Percentiles rank a stretch among this genome's conserved stretches.
These are phyloP conservation scores for Calonectria pseudoreteaudii DNA, from an alignment of 2,329 filamentous ascomycete genomes.

Conservation along the genomic window DNA sequence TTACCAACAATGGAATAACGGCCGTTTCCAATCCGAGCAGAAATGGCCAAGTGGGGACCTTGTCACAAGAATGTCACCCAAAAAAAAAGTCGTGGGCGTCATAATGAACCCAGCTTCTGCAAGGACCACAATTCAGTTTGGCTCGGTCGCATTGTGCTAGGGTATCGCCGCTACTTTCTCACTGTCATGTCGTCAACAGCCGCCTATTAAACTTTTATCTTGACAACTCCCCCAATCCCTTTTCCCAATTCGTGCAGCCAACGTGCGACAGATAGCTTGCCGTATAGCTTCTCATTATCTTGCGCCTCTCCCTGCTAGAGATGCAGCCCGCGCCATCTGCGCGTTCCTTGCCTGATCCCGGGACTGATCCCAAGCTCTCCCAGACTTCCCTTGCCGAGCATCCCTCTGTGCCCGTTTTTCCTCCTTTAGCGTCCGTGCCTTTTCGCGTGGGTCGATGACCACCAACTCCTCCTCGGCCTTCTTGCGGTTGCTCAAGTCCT, in stretches of 20 bases:
- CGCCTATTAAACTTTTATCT: not conserved
- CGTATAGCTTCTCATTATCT: constrained; percentile 32
- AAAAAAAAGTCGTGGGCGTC: constrained; percentile 26
- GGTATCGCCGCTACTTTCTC: constrained; percentile 37
- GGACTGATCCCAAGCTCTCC: constrained; percentile 67
- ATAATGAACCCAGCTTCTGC: constrained; percentile 21
- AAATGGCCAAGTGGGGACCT: constrained; percentile 28
- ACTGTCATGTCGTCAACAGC: constrained; percentile 21
- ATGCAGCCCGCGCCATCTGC: constrained; percentile 65
- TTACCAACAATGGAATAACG: not conserved
- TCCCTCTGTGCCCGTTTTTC: constrained; percentile 72
- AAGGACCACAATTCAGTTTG: constrained; percentile 26
- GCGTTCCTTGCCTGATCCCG: constrained; percentile 64
- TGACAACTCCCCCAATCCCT: constrained; percentile 2
- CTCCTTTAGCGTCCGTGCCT: constrained; percentile 78
- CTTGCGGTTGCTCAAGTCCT: constrained; percentile 89
- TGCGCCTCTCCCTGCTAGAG: constrained; percentile 68
- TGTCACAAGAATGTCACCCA: constrained; percentile 23
- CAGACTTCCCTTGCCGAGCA: constrained; percentile 61
- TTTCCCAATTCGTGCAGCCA: constrained; percentile 44
- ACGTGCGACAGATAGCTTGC: not conserved
- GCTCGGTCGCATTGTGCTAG: constrained; percentile 26
- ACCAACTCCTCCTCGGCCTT: constrained; percentile 92
- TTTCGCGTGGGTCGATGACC: constrained; percentile 92
- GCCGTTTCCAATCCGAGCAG: constrained; percentile 11